Conservation (phyloP, 2,329 filamentous ascomycete genomes). For the Atkinsonella texensis region DNA sequence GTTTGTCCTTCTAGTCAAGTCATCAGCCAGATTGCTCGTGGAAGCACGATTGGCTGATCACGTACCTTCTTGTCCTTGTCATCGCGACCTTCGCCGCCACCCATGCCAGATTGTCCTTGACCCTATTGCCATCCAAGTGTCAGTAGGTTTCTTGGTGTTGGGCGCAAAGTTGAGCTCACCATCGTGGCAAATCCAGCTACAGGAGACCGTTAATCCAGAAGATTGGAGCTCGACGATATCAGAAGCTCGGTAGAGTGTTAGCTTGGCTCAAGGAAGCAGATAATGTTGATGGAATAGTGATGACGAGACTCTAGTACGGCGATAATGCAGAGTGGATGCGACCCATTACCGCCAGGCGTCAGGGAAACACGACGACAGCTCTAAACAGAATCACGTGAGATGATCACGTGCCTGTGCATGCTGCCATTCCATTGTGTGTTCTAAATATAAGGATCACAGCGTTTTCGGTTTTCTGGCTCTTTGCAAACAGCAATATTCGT, state of each 20-base stretch:
- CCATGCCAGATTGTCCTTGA: constrained; percentile 80
- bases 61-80: constrained; percentile 89
- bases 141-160: not conserved
- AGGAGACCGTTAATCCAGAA: constrained; percentile 10
- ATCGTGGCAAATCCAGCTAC: constrained; percentile 22
- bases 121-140: constrained; percentile 37
- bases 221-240: no score
- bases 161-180: constrained; percentile 16
- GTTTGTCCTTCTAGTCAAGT: constrained; percentile 80
- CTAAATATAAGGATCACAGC: no score
- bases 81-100: constrained; percentile 65
- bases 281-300: constrained; percentile 7
- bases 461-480: no score
- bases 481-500: no score
- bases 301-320: constrained; percentile 12
- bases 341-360: constrained; percentile 27
- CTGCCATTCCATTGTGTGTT: no score
- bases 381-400: constrained; percentile 2
- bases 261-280: constrained; percentile 1
- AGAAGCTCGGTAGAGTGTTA: not conserved
- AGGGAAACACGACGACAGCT: constrained; percentile 35
- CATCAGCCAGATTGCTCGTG: constrained; percentile 10
- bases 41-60: not conserved
- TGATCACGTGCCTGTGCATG: not conserved
- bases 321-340: constrained; percentile 15